phyloP scores from a whole-genome alignment of 2,329 filamentous ascomycete species.

The Cryphonectria naterciae region DNA sequence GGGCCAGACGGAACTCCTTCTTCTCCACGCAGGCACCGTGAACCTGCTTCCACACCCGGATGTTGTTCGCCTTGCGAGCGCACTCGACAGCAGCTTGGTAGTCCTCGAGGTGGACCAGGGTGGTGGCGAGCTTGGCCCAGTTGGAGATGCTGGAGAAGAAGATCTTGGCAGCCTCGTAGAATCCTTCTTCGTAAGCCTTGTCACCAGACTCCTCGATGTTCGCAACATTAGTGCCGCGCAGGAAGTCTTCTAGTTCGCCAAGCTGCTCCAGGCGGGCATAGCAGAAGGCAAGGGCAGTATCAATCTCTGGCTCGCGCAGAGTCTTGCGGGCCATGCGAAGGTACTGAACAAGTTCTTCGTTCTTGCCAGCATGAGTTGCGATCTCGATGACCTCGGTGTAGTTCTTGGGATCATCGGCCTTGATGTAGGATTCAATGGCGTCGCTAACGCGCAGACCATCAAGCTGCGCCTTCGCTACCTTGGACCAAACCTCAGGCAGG shows the following conservation, averaged over 20 bases:
- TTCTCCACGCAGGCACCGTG: constrained; percentile 95
- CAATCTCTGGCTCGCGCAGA: constrained; percentile 87
- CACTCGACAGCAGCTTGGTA: constrained; percentile 98
- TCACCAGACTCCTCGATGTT: constrained; percentile 97
- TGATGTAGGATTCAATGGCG: constrained; percentile 96
- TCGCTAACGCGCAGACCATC: constrained; percentile 93
- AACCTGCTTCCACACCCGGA: constrained; percentile 99
- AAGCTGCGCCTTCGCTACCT: constrained; percentile 95
- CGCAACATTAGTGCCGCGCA: constrained; percentile 89
- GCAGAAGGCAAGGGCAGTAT: constrained; percentile 92
- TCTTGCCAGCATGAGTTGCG: constrained; percentile 92
- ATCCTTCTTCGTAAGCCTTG: constrained; percentile 94
- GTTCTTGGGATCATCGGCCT: constrained; percentile 89
- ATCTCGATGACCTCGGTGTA: constrained; percentile 96
- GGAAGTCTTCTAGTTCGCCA: constrained; percentile 92
- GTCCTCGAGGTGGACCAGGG: constrained; percentile 92
- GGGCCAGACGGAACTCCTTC: constrained; percentile 98
- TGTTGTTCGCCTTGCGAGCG: constrained; percentile 97
- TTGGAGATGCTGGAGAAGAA: constrained; percentile 99
- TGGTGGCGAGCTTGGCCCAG: constrained; percentile 98
- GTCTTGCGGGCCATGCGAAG: constrained; percentile 98
- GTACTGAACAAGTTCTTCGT: constrained; percentile 96
- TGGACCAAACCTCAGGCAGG: constrained; percentile 94
- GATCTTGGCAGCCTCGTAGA: constrained; percentile 96
- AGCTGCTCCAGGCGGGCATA: constrained; percentile 92